Percentiles rank a stretch among this genome's conserved stretches.
Conservation (phyloP, 805 yeast genomes). For the Sugiyamaella mastotermitis region DNA sequence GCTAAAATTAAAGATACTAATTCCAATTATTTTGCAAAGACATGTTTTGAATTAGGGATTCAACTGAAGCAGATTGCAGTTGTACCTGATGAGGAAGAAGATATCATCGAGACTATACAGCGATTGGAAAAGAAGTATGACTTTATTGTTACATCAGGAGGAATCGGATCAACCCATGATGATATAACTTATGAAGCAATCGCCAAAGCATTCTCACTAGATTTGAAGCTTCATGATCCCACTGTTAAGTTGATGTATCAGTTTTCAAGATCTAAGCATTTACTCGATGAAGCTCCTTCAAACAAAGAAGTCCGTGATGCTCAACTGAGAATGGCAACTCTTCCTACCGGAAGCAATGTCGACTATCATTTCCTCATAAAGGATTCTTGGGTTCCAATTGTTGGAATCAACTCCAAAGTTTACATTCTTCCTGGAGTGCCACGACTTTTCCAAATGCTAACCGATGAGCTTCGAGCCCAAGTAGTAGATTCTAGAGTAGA, state of each 20-base stretch:
- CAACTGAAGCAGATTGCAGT: constrained; percentile 61
- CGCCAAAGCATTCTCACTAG: constrained; percentile 56
- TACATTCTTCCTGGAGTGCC: constrained; percentile 84
- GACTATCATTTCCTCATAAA: constrained; percentile 37
- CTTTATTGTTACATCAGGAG: constrained; percentile 65
- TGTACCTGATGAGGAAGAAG: constrained; percentile 69
- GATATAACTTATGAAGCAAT: constrained; percentile 76
- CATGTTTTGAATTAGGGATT: constrained; percentile 62
- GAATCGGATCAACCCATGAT: constrained; percentile 86
- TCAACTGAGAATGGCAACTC: constrained; percentile 71
- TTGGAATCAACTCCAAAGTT: constrained; percentile 56
- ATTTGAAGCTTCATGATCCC: constrained; percentile 45
- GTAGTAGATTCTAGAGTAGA: too few relatives aligned
- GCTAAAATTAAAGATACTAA: constrained; percentile 81
- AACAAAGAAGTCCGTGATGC: constrained; percentile 49
- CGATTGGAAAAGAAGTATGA: constrained; percentile 50
- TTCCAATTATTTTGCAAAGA: constrained; percentile 62
- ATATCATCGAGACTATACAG: constrained; percentile 50
- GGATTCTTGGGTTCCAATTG: constrained; percentile 79
- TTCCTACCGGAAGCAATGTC: constrained; percentile 46
- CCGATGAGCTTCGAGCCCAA: constrained; percentile 36
- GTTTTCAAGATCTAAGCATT: constrained; percentile 32
- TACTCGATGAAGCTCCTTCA: constrained; percentile 23
- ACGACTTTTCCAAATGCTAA: constrained; percentile 52
- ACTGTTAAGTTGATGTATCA: constrained; percentile 56